Percentiles rank a stretch among this genome's conserved stretches.
Evolutionary conservation across 2,329 filamentous ascomycete genomes (phyloP).

Genomic region (Capronia americana): DNA sequence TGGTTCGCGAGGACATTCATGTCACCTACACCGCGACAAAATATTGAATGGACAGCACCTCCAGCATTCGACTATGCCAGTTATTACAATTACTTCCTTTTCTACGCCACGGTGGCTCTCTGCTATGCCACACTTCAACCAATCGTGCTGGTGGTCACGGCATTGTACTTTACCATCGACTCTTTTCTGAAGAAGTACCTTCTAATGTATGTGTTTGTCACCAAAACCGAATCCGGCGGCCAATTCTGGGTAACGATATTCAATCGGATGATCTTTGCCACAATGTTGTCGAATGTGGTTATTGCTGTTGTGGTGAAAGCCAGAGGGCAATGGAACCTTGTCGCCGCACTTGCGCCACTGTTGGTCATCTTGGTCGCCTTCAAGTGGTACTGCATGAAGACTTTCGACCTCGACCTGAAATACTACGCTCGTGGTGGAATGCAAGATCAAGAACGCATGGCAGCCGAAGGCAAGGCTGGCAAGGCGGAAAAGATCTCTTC

Average conservation of each 20-base stretch:
- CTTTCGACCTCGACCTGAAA: constrained; percentile 79
- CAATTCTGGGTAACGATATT: constrained; percentile 90
- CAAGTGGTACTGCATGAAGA: constrained; percentile 79
- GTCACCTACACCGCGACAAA: constrained; percentile 83
- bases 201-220: constrained; percentile 91
- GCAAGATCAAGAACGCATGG: constrained; percentile 48
- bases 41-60: constrained; percentile 91
- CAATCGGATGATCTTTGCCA: constrained; percentile 88
- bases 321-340: constrained; percentile 69
- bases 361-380: constrained; percentile 80
- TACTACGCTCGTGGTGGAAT: constrained; percentile 76
- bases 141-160: constrained; percentile 81
- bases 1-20: constrained; percentile 85
- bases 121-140: constrained; percentile 87
- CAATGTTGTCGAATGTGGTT: constrained; percentile 78
- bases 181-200: constrained; percentile 94
- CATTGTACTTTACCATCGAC: constrained; percentile 88
- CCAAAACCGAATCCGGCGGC: constrained; percentile 94
- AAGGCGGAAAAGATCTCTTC: constrained; percentile 62
- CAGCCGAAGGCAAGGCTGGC: constrained; percentile 24
- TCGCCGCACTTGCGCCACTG: constrained; percentile 74
- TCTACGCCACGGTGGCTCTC: constrained; percentile 87
- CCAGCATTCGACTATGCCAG: constrained; percentile 92
- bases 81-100: constrained; percentile 98
- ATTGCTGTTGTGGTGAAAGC: constrained; percentile 78